Conservation (phyloP, 495 filamentous ascomycete genomes). For the Penicillium cataractarum region DNA sequence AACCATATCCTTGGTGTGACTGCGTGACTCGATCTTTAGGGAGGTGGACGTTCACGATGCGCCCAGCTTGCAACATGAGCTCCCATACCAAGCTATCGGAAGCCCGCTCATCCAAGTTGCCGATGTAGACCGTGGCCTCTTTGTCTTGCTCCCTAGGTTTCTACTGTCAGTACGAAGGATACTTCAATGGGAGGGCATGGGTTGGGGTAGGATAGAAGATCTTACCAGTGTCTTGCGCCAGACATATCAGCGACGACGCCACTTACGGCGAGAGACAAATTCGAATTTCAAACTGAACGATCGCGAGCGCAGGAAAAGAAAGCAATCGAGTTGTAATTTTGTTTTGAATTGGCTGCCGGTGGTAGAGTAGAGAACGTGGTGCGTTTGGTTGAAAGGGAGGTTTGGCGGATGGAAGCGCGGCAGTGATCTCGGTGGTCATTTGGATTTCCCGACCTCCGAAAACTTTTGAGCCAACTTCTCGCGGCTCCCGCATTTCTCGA, state of each 20-base stretch:
- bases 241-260: constrained; percentile 55
- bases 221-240: constrained; percentile 80
- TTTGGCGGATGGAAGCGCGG: not conserved
- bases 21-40: constrained; percentile 97
- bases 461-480: constrained; percentile 36
- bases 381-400: not conserved
- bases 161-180: constrained; percentile 5
- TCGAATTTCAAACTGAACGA: not conserved
- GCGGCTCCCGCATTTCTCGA: constrained; percentile 11
- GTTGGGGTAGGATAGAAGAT: not conserved
- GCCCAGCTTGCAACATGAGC: constrained; percentile 95
- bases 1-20: constrained; percentile 96
- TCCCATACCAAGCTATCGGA: constrained; percentile 92
- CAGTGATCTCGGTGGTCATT: constrained; percentile 14
- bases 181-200: not conserved
- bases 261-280: not conserved
- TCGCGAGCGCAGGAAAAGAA: not conserved
- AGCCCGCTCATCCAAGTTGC: constrained; percentile 96
- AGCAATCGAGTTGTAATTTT: not conserved
- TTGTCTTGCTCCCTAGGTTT: constrained; percentile 91
- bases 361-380: not conserved
- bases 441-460: constrained; percentile 34
- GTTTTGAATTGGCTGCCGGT: not conserved
- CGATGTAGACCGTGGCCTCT: constrained; percentile 96
- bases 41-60: constrained; percentile 95